Percentiles rank a stretch among this genome's conserved stretches.
phyloP scores from a whole-genome alignment of 306 rosid genomes.

The Sechiopsis laciniata region DNA sequence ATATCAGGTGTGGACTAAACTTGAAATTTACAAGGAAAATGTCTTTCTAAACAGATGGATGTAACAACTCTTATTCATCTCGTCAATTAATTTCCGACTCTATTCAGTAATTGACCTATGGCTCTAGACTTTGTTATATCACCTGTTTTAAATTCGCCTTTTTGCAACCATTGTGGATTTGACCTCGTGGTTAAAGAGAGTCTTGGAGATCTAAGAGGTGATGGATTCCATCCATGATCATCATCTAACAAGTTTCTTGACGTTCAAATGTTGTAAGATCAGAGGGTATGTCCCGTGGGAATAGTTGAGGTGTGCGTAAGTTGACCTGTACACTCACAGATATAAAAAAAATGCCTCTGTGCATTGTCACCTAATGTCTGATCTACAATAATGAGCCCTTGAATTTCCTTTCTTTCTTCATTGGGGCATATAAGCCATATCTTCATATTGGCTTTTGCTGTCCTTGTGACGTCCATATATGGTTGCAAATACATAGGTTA shows the following conservation, averaged over 20 bases:
- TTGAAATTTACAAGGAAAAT: neutral
- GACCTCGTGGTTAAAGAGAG: no score
- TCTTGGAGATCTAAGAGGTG: no score
- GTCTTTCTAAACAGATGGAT: neutral
- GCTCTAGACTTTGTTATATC: no score
- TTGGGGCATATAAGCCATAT: neutral
- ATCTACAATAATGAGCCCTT: neutral
- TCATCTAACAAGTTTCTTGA: no score
- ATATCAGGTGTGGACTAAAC: constrained; percentile 61
- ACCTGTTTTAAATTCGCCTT: neutral
- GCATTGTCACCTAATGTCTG: neutral
- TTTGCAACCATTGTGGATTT: no score
- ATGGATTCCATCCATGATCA: no score
- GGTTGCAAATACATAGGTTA: neutral
- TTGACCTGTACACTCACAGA: no score
- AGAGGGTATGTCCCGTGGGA: no score
- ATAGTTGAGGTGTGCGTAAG: no score
- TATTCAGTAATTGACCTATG: neutral
- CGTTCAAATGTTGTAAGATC: no score
- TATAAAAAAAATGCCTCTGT: neutral
- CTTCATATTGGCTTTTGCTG: neutral
- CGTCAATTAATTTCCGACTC: neutral
- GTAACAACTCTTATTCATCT: neutral
- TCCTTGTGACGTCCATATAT: neutral
- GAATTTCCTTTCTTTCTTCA: neutral